A percentile compares a stretch with the other conserved stretches of the same genome.
phyloP scores from a whole-genome alignment of 164 flowering plant genomes.

The Nymphaea colorata region DNA sequence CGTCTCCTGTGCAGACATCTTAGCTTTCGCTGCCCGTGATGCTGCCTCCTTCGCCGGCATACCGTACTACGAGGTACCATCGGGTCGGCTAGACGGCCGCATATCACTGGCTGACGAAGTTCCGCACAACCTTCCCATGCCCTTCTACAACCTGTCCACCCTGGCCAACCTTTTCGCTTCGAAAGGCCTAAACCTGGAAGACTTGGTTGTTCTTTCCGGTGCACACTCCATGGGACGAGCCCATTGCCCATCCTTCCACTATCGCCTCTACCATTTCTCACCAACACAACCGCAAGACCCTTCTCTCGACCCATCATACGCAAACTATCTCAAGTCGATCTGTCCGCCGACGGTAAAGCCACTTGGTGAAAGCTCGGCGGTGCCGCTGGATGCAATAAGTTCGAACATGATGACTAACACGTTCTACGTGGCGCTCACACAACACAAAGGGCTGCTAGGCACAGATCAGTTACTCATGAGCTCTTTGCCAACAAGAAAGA shows the following conservation, averaged over 20 bases:
- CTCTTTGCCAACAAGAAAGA: conserved; percentile 3
- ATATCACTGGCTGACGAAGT: not conserved
- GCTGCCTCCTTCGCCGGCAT: conserved; percentile 11
- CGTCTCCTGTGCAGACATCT: conserved; percentile 42
- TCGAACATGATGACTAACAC: conserved; percentile 4
- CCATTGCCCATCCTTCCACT: conserved; percentile 7
- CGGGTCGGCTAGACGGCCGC: conserved; percentile 15
- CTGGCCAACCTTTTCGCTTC: conserved; percentile 1
- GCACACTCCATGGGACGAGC: conserved; percentile 19
- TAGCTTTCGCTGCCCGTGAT: conserved; percentile 26
- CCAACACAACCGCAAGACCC: conserved; percentile 6
- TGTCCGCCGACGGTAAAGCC: conserved; percentile 6
- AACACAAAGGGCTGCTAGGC: conserved; percentile 5
- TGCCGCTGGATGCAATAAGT: conserved; percentile 3
- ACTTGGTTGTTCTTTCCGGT: conserved; percentile 13
- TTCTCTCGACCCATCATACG: not conserved
- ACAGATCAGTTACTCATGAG: conserved; percentile 11
- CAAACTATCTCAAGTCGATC: not conserved
- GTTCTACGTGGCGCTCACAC: conserved; percentile 8
- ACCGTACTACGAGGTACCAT: conserved; percentile 3
- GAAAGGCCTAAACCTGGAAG: conserved; percentile 9
- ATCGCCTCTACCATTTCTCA: conserved; percentile 10
- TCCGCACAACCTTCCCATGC: not conserved
- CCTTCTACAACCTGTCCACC: not conserved
- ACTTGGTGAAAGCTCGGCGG: not conserved